Evolutionary conservation across 768 basidiomycete genomes (phyloP).

Genomic region (Hemileccinum impolitum): DNA sequence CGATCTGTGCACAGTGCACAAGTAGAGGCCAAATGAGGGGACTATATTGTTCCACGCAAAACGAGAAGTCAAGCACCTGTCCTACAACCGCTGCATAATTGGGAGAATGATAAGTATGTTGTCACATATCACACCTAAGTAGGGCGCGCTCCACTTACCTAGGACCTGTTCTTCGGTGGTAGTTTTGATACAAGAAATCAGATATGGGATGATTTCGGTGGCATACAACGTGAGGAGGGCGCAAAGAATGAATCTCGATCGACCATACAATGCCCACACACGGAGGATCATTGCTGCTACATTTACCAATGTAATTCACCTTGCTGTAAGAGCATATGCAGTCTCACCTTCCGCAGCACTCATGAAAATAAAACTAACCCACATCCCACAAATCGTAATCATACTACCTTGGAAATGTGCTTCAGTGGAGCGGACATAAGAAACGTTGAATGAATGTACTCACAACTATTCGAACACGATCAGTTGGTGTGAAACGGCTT

Average conservation of each 20-base stretch:
- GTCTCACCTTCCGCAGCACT: not conserved
- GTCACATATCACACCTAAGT: too few species aligned
- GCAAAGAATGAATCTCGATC: not conserved
- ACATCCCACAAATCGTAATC: not conserved
- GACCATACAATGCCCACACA: not conserved
- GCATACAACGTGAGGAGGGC: not conserved
- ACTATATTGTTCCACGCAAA: not conserved
- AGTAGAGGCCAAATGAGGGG: not conserved
- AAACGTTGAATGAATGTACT: not conserved
- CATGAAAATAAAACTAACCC: not conserved
- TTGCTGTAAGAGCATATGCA: not conserved
- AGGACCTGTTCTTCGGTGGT: not conserved
- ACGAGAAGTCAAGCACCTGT: not conserved
- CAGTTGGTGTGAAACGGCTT: not conserved
- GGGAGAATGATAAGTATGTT: too few species aligned
- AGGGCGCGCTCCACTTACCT: too few species aligned
- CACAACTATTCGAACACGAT: not conserved
- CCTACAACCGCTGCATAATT: too few species aligned
- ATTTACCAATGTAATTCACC: not conserved
- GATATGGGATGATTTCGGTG: not conserved
- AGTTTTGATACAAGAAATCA: not conserved
- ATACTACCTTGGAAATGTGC: not conserved
- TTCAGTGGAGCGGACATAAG: not conserved
- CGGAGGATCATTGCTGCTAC: slow-evolving; percentile 3
- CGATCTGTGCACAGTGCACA: not conserved